Conservation (phyloP, 768 basidiomycete genomes). For the Termitomyces sp. region DNA sequence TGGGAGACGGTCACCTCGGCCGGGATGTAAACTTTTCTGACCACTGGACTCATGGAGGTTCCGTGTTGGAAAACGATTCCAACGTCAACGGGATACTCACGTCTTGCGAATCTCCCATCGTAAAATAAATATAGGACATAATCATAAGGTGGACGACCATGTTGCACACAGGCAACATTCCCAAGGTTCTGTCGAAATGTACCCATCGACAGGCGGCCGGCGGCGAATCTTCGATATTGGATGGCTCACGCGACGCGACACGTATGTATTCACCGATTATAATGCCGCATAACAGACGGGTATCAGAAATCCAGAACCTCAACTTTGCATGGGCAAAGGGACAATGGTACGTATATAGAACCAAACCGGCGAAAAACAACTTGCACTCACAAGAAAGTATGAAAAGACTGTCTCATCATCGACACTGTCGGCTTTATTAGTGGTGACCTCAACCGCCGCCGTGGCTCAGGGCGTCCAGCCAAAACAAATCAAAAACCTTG, state of each 20-base stretch:
- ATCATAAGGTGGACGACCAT: neutral
- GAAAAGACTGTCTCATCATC: neutral
- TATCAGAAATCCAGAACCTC: neutral
- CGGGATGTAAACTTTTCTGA: neutral
- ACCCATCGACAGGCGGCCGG: neutral
- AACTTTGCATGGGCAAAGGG: neutral
- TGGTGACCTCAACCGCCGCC: neutral
- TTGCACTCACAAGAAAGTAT: neutral
- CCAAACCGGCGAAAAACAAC: neutral
- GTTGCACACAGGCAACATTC: neutral
- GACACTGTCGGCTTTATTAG: neutral
- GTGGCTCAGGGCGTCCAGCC: slow-evolving; percentile 22
- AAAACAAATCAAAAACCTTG: slow-evolving; percentile 54
- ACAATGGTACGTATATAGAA: neutral
- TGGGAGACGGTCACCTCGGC: neutral
- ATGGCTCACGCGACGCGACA: neutral
- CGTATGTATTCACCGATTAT: neutral
- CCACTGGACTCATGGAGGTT: neutral
- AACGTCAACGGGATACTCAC: neutral
- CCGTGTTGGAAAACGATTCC: neutral
- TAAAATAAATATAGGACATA: neutral
- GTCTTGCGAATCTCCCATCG: neutral
- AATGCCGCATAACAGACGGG: neutral
- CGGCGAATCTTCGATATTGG: neutral
- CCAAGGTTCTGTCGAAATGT: neutral